Conservation (phyloP, 2,329 filamentous ascomycete genomes). For the Lasiodiplodia gonubiensis region DNA sequence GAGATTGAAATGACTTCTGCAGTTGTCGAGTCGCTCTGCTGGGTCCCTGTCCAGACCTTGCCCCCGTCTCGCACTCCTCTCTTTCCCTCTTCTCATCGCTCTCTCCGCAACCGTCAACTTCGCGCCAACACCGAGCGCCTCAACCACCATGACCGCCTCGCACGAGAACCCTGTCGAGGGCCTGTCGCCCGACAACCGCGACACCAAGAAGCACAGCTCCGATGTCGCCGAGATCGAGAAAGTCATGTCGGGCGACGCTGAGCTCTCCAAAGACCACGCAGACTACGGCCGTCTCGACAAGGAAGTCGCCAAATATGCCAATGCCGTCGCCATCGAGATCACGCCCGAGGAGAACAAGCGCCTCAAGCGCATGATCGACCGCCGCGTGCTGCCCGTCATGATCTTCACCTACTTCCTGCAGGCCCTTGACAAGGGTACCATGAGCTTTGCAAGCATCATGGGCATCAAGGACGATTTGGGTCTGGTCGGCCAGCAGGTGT, state of each 20-base stretch:
- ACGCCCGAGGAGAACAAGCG: slow-evolving; percentile 64
- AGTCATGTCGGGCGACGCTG: slow-evolving; percentile 52
- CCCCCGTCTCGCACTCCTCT: neutral
- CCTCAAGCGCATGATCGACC: slow-evolving; percentile 59
- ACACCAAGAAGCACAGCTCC: slow-evolving; percentile 39
- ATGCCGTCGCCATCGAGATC: slow-evolving; percentile 62
- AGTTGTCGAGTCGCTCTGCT: slow-evolving; percentile 8
- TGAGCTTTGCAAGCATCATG: slow-evolving; percentile 68
- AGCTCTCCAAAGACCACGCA: slow-evolving; percentile 57
- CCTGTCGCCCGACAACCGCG: slow-evolving; percentile 6
- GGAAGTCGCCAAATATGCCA: slow-evolving; percentile 73
- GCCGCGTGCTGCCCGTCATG: slow-evolving; percentile 60
- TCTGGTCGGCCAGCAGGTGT: slow-evolving; percentile 60
- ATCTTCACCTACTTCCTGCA: slow-evolving; percentile 68
- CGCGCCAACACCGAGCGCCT: neutral
- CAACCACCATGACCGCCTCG: slow-evolving; percentile 16
- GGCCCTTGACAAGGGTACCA: slow-evolving; percentile 66
- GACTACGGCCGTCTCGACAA: slow-evolving; percentile 68
- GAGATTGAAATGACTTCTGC: neutral
- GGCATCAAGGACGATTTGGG: slow-evolving; percentile 64
- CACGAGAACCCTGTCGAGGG: neutral
- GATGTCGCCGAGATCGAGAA: slow-evolving; percentile 56
- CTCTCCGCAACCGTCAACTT: neutral
- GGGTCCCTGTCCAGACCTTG: neutral
- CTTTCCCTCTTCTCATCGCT: neutral